phyloP scores from a whole-genome alignment of 164 flowering plant species.

The Vitis cinerea region DNA sequence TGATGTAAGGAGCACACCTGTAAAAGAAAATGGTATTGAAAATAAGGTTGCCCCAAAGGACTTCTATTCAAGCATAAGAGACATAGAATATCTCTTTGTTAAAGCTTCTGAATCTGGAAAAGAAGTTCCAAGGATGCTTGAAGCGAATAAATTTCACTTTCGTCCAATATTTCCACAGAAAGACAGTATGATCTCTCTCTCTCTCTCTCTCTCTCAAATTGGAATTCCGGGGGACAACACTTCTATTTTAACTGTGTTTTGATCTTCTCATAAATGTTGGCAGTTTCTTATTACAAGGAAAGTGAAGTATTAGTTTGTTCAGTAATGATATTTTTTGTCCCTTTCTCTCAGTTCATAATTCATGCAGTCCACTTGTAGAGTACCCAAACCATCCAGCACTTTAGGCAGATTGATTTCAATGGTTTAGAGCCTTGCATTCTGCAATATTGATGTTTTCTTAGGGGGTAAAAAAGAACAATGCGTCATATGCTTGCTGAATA shows the following conservation, averaged over 20 bases:
- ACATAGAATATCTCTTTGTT: slow-evolving; percentile 73
- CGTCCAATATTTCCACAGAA: slow-evolving; percentile 66
- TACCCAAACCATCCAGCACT: background rate
- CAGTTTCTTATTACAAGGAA: too few relatives aligned
- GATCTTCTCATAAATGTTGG: background rate
- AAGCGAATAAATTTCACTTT: slow-evolving; percentile 81
- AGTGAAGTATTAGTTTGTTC: background rate
- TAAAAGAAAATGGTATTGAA: slow-evolving; percentile 35
- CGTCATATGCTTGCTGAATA: background rate
- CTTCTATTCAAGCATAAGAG: slow-evolving; percentile 72
- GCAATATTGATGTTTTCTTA: background rate
- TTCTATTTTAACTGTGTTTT: background rate
- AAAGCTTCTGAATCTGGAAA: slow-evolving; percentile 88
- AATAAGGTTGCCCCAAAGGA: slow-evolving; percentile 62
- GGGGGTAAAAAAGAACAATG: background rate
- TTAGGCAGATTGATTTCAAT: background rate
- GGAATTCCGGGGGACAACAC: background rate
- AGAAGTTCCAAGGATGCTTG: slow-evolving; percentile 96
- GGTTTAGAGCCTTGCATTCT: background rate
- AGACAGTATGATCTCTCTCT: slow-evolving; percentile 45
- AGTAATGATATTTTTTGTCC: background rate
- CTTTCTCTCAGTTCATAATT: background rate
- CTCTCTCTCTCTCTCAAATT: slow-evolving; percentile 4
- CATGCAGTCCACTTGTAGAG: background rate
- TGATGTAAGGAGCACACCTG: slow-evolving; percentile 32